Base-by-base conservation (phyloP, 495 filamentous ascomycete genomes). In the Oidiodendron maius region DNA sequence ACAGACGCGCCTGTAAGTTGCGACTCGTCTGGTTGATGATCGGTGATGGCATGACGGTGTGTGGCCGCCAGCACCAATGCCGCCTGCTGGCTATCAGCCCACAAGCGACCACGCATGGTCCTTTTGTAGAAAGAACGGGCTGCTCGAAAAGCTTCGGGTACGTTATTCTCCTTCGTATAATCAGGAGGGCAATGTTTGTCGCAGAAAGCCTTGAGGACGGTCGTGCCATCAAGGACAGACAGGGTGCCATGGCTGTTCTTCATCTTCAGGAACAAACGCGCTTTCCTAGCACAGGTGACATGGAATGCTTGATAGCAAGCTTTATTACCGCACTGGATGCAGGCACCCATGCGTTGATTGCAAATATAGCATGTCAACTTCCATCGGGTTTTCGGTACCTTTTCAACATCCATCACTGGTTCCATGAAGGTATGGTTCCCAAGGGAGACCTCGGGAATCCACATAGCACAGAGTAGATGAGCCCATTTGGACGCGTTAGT, bases 401-500 rank as follows among this genome's bases (percentile, higher is more conserved):
- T 95, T 60, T 97, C 93, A 50, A 99, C 87, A 50, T 97, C 93
- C 70, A 91, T 90, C 41, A 99, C 89, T 1, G 93, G 93, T 62
- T 99, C 93, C 89, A 96, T 96, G 61, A 96, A 89, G 15, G 89
- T 93, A 9, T 86, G 83, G 57, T 99, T 99, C n/a, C 89, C 93
- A 18, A 99, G 76, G 6, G 85, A 86, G 10, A 97, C 87, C 65
- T 99, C 93, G 2, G 94, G 91, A 58, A 99, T 96, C 93, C 93
- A 99, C 63, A 97, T 88, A 22, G 93, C 89, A 61, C 93, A 99
- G 9, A 99, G 77, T 2, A 99, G 70, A 75, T 99, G 93, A 12
- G 91, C 86, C 93, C 93, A 99, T 67, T 90, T 89, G 0, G 86
- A 91, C 1, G 85, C 83, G 47, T 88, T 95, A 0, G 93, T 97